Percentiles rank a stretch among this genome's conserved stretches.
Conservation (phyloP, 2,329 filamentous ascomycete species). For the Aspergillus quadricinctus region DNA sequence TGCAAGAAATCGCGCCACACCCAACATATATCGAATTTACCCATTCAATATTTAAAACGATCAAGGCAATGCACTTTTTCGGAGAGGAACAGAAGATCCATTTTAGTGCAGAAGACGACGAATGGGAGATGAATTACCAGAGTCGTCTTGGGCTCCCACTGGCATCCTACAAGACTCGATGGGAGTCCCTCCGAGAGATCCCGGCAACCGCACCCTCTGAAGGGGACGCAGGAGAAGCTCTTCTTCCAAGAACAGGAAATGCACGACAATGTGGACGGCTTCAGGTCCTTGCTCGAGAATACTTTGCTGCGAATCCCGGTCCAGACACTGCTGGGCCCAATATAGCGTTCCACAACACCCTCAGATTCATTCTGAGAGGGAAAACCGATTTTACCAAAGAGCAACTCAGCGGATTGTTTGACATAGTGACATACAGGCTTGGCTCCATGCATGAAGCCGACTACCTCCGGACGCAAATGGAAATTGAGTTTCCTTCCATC, state of each 20-base stretch:
- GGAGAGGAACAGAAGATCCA: slow-evolving; percentile 8
- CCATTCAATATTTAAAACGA: slow-evolving; percentile 6
- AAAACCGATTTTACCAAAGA: not conserved
- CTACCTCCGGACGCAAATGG: not conserved
- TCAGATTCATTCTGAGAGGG: not conserved
- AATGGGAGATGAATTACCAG: slow-evolving; percentile 12
- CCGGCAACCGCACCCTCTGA: not conserved
- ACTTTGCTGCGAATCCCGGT: not conserved
- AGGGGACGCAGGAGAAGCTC: not conserved
- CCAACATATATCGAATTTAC: slow-evolving; percentile 7
- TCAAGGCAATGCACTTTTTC: slow-evolving; percentile 5
- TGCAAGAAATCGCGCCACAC: slow-evolving; percentile 2
- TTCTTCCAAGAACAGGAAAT: not conserved
- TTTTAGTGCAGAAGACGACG: slow-evolving; percentile 16
- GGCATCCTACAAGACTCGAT: slow-evolving; percentile 10
- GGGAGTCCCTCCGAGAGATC: slow-evolving; percentile 6
- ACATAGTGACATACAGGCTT: not conserved
- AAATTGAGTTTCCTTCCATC: not conserved
- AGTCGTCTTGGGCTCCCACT: slow-evolving; percentile 11
- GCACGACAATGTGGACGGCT: not conserved
- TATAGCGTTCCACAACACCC: not conserved
- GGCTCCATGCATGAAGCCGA: not conserved
- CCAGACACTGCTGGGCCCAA: not conserved
- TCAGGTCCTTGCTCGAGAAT: not conserved
- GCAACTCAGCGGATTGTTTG: not conserved